Evolutionary conservation across 768 basidiomycete species (phyloP).

Genomic region (Pleurotus ostreatus): DNA sequence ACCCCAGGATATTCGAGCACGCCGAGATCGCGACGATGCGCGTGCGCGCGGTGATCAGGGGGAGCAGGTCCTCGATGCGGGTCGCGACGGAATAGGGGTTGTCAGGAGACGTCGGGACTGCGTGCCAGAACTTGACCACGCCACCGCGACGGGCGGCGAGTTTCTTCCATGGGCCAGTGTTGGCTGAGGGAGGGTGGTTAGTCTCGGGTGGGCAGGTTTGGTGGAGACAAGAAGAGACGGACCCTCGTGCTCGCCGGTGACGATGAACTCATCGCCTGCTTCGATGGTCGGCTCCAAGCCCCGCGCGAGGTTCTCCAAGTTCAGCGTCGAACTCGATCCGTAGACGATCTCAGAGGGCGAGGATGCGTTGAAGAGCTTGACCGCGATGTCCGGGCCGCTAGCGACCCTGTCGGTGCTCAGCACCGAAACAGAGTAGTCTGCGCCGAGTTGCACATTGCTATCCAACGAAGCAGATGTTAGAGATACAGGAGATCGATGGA

Average conservation of each 20-base stretch:
- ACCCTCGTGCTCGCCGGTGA: constrained; percentile 84
- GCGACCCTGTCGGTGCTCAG: constrained; percentile 43
- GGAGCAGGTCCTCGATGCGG: constrained; percentile 50
- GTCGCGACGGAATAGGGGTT: constrained; percentile 68
- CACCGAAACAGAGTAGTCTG: constrained; percentile 59
- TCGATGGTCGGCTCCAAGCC: constrained; percentile 52
- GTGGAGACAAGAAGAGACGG: constrained; percentile 3
- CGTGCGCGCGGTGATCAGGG: constrained; percentile 60
- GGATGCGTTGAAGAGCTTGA: constrained; percentile 61
- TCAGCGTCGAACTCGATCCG: constrained; percentile 62
- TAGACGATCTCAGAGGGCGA: constrained; percentile 62
- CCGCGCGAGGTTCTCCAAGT: constrained; percentile 65
- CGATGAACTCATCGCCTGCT: constrained; percentile 67
- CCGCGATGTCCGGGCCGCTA: constrained; percentile 47
- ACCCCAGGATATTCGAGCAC: constrained; percentile 74
- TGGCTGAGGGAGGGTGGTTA: constrained; percentile 39
- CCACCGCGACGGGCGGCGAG: constrained; percentile 57
- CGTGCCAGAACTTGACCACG: constrained; percentile 56
- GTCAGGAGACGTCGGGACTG: constrained; percentile 38
- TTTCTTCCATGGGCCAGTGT: constrained; percentile 73
- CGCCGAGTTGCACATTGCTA: constrained; percentile 66
- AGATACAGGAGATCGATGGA: not conserved
- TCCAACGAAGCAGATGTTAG: not conserved
- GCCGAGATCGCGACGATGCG: constrained; percentile 72
- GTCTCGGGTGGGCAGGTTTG: no score